Evolutionary conservation across 1,284 basidiomycete species (phyloP), one percentile per base, ranked within the genome.

Genomic region (Trichosporon ovoides): DNA sequence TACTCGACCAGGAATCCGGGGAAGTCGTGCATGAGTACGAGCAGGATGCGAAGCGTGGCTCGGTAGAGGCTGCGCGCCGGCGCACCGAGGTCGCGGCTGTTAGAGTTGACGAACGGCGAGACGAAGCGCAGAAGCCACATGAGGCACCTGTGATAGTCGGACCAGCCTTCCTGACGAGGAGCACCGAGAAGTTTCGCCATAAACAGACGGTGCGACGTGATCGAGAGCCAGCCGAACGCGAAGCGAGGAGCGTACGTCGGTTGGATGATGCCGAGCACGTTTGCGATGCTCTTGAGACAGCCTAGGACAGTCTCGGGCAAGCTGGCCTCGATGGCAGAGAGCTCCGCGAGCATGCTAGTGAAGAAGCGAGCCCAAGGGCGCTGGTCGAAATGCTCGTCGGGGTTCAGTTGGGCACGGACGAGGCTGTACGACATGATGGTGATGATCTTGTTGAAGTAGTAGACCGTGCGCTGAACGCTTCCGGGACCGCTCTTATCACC

Each of bases 281-380:
- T 95, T 74, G 90, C 87, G 64, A 96, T 87, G 7, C 91, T 89
- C 60, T 93, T 82, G 67, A 99, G 80, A 66, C 97, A 80, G 66
- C 90, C 91, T 80, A 89, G 86, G 74, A 98, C 98, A 0, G 91
- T 91, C 12, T 85, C 80, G 3, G 89, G 91, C 13, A 98, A 82
- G 68, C 86, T 86, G 19, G 82, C 80, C 77, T 96, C 92, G 65
- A 97, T 87, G 16, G 85, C 78, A 65, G 91, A 86, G 46, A 98
- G 78, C 73, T 98, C 96, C 68, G 90, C 93, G 71, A 98, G 81
- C 64, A 98, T 83, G 74, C 91, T 96, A 14, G 93, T 98, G 81
- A 98, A 98, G 80, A 98, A 95, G 58, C 96, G 85, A 81, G 95
- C 95, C 83, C 98, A 98, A 2, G 96, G 95, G 77, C 97, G 94